These are phyloP conservation scores for Colletotrichum higginsianum DNA, from an alignment of 2,329 filamentous ascomycete genomes.

Conservation along the genomic window DNA sequence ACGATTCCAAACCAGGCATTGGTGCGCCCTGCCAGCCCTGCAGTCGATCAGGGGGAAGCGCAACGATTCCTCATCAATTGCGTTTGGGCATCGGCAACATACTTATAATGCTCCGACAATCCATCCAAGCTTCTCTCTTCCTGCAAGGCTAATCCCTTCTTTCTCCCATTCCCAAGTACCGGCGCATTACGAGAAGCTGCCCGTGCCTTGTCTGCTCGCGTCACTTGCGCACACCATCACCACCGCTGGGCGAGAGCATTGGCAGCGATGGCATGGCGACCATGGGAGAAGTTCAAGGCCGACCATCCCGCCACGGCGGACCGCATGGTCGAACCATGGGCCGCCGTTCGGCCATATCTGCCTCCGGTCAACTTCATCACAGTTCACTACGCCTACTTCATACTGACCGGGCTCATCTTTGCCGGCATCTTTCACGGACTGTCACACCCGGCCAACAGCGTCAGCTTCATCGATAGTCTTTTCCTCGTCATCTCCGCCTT, in stretches of 20 bases:
- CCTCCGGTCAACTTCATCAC: constrained; percentile 73
- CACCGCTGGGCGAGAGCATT: constrained; percentile 1
- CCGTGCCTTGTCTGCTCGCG: constrained; percentile 18
- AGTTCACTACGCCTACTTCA: constrained; percentile 78
- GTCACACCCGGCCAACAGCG: constrained; percentile 64
- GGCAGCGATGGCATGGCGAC: constrained; percentile 26
- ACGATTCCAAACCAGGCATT: constrained; percentile 6
- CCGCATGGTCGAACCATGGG: constrained; percentile 28
- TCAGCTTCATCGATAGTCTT: constrained; percentile 75
- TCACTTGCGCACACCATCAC: constrained; percentile 24
- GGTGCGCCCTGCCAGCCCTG: constrained; percentile 14
- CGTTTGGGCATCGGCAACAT: neutral
- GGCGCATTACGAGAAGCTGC: constrained; percentile 14
- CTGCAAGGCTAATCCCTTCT: constrained; percentile 23
- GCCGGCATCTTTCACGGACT: constrained; percentile 75
- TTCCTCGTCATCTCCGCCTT: constrained; percentile 78
- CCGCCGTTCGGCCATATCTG: constrained; percentile 26
- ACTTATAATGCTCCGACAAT: neutral
- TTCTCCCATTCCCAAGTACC: constrained; percentile 19
- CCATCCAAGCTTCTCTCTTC: constrained; percentile 16
- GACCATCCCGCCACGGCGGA: constrained; percentile 30
- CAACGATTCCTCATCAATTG: constrained; percentile 4
- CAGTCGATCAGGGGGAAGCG: constrained; percentile 27
- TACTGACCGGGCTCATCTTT: constrained; percentile 66
- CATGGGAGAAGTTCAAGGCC: constrained; percentile 35